A percentile compares a stretch with the other conserved stretches of the same genome.
phyloP scores from a whole-genome alignment of 345 rosid species.

The Lenwebbia sp. region DNA sequence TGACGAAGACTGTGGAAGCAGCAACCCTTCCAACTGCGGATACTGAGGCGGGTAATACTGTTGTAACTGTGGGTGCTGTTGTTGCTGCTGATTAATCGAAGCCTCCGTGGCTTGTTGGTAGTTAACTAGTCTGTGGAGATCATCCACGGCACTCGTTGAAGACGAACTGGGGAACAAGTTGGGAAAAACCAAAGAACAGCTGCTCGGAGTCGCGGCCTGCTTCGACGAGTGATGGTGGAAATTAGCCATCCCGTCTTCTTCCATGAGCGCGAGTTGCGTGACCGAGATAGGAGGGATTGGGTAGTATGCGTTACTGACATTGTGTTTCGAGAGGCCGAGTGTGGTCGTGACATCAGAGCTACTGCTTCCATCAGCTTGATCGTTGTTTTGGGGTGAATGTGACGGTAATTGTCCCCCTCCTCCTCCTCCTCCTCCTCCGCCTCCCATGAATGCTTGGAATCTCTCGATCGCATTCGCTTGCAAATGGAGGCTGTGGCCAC shows the following conservation, averaged over 20 bases:
- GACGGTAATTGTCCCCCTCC: slow-evolving; percentile 3
- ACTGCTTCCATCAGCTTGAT: slow-evolving; percentile 35
- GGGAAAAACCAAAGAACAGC: neutral
- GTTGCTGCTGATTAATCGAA: slow-evolving; percentile 26
- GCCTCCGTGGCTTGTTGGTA: slow-evolving; percentile 30
- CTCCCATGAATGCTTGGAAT: neutral
- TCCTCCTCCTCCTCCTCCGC: neutral
- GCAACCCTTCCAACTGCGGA: slow-evolving; percentile 9
- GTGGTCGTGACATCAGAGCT: slow-evolving; percentile 59
- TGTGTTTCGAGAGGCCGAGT: slow-evolving; percentile 48
- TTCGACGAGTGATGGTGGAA: neutral
- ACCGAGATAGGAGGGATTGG: slow-evolving; percentile 8
- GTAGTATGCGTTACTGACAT: neutral
- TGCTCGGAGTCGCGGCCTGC: neutral
- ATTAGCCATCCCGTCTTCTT: neutral
- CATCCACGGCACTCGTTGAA: slow-evolving; percentile 26
- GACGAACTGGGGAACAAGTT: slow-evolving; percentile 7
- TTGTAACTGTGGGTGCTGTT: slow-evolving; percentile 23
- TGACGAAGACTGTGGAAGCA: slow-evolving; percentile 27
- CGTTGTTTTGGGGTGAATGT: slow-evolving; percentile 1
- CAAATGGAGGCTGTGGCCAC: slow-evolving; percentile 8
- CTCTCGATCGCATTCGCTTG: neutral
- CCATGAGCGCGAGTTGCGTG: neutral
- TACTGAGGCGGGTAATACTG: slow-evolving; percentile 25
- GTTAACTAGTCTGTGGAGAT: slow-evolving; percentile 61